phyloP scores from a whole-genome alignment of 2,329 filamentous ascomycete genomes.

The Xylariales sp. region DNA sequence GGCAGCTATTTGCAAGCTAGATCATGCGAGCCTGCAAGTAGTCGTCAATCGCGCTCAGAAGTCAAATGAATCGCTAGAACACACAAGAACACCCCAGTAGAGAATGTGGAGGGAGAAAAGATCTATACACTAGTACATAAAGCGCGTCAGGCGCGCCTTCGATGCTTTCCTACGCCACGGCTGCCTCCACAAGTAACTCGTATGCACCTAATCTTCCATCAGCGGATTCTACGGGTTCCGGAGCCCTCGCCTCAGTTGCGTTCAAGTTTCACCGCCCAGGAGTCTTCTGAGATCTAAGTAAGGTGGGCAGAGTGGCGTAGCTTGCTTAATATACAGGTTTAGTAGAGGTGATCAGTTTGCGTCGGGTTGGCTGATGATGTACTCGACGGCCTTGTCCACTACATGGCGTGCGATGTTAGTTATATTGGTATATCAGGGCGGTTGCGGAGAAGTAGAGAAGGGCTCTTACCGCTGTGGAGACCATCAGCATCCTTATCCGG shows the following conservation, averaged over 20 bases:
- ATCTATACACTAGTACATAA: conserved; percentile 30
- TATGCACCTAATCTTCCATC: not conserved
- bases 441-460: not conserved
- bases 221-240: conserved; percentile 1
- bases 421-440: not conserved
- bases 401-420: conserved; percentile 14
- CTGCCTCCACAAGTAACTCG: not conserved
- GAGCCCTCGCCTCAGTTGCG: conserved; percentile 3
- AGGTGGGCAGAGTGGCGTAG: conserved; percentile 11
- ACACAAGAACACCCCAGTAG: too few species aligned
- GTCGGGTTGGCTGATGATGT: conserved; percentile 90
- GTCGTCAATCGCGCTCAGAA: too few species aligned
- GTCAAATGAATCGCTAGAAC: too few species aligned
- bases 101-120: conserved; percentile 16
- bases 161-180: conserved; percentile 8
- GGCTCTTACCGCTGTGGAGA: conserved; percentile 81
- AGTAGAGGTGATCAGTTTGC: conserved; percentile 53
- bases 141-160: conserved; percentile 8
- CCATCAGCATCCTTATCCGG: conserved; percentile 94
- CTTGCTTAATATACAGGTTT: conserved; percentile 20
- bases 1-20: too few species aligned
- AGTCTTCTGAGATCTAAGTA: not conserved
- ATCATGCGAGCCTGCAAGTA: too few species aligned
- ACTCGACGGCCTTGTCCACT: conserved; percentile 94
- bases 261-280: not conserved